Conservation (phyloP, 2,329 filamentous ascomycete genomes). For the Botrytis paeoniae region DNA sequence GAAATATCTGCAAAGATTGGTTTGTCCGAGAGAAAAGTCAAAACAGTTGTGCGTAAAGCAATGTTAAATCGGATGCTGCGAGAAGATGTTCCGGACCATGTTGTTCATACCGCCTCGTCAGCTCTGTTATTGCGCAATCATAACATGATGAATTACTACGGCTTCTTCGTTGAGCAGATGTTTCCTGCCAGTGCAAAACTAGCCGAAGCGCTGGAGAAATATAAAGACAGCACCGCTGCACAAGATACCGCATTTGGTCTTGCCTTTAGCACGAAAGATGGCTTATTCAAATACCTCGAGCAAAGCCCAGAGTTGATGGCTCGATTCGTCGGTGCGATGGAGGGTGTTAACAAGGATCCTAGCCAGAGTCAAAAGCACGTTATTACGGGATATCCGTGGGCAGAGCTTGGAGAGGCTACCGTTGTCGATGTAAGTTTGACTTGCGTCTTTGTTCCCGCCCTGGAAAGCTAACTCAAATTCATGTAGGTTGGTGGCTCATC, state of each 20-base stretch:
- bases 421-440: constrained; percentile 30
- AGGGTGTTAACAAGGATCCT: constrained; percentile 14
- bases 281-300: constrained; percentile 7
- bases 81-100: constrained; percentile 3
- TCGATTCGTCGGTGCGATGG: constrained; percentile 14
- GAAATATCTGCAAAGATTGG: constrained; percentile 4
- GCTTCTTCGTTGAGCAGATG: constrained; percentile 3
- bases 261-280: constrained; percentile 8
- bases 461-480: not conserved
- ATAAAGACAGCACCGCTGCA: not conserved
- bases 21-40: not conserved
- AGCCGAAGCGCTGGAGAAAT: constrained; percentile 1
- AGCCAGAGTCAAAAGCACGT: constrained; percentile 12
- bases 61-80: not conserved
- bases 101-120: constrained; percentile 8
- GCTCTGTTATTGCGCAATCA: not conserved
- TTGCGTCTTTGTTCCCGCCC: not conserved
- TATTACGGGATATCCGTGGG: constrained; percentile 28
- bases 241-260: constrained; percentile 5
- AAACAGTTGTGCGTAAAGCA: constrained; percentile 9
- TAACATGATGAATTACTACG: constrained; percentile 4
- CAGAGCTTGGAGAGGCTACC: constrained; percentile 27
- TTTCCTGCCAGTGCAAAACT: constrained; percentile 13
- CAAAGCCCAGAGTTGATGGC: not conserved
- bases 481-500: constrained; percentile 31